Evolutionary conservation across 2,329 filamentous ascomycete genomes (phyloP).

Genomic region (Fusarium temperatum): DNA sequence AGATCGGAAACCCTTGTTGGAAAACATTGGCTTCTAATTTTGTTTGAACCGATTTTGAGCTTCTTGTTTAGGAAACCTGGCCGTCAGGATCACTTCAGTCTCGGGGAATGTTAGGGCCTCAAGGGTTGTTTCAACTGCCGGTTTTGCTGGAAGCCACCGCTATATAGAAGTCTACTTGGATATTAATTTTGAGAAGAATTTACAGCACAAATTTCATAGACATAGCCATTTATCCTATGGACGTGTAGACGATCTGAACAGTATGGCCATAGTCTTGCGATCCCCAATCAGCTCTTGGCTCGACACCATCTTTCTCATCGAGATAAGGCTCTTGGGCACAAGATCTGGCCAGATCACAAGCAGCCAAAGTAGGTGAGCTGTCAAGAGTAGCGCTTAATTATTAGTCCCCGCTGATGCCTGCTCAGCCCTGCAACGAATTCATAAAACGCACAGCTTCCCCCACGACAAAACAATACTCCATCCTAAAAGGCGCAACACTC

Average conservation of each 20-base stretch:
- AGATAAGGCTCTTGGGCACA: neutral
- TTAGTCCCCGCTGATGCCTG: neutral
- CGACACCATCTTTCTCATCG: fast-evolving
- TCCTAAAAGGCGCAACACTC: neutral
- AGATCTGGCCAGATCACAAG: neutral
- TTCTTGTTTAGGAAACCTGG: neutral
- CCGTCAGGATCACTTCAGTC: neutral
- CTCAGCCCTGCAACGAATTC: fast-evolving
- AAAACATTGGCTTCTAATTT: neutral
- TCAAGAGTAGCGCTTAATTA: neutral
- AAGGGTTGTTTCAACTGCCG: neutral
- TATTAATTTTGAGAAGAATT: too few relatives aligned
- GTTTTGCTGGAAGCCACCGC: fast-evolving
- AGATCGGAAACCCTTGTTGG: too few relatives aligned
- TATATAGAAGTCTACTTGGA: too few relatives aligned
- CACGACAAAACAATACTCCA: neutral
- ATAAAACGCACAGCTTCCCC: neutral
- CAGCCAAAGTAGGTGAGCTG: neutral
- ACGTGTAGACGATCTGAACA: too few relatives aligned
- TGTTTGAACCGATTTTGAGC: fast-evolving
- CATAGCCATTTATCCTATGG: too few relatives aligned
- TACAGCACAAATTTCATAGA: too few relatives aligned
- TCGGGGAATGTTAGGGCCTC: neutral
- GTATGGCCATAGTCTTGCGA: too few relatives aligned
- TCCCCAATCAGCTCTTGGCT: fast-evolving